These are phyloP conservation scores for Bonia amplexicaulis DNA, from an alignment of 176 grass and related monocot species.

Conservation along the genomic window DNA sequence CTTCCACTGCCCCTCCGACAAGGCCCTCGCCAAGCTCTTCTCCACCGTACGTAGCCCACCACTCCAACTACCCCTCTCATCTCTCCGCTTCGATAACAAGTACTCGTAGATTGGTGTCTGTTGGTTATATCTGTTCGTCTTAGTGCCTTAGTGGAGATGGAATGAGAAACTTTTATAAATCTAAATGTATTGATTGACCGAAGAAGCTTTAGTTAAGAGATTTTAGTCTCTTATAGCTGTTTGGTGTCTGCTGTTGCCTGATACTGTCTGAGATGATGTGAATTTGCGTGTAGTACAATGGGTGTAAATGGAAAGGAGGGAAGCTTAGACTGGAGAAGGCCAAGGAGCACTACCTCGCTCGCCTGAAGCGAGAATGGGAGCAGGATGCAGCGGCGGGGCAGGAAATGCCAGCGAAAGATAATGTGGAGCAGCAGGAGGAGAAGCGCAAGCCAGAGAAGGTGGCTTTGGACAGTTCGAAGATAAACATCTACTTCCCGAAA, in stretches of 20 bases:
- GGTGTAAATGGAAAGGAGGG: constrained; percentile 95
- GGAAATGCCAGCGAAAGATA: constrained; percentile 7
- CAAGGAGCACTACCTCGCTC: constrained; percentile 81
- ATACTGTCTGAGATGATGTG: neutral
- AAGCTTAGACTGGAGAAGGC: constrained; percentile 81
- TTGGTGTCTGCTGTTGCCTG: neutral
- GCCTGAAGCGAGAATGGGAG: constrained; percentile 72
- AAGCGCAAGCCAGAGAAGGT: constrained; percentile 20
- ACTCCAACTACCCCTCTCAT: neutral
- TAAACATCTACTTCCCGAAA: constrained; percentile 82
- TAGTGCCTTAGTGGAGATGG: neutral
- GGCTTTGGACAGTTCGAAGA: constrained; percentile 39
- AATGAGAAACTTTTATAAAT: neutral
- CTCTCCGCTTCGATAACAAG: neutral
- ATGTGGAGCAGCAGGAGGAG: constrained; percentile 27
- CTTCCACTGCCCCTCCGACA: constrained; percentile 72
- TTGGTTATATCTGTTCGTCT: neutral
- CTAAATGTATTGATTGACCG: neutral
- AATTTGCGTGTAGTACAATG: constrained; percentile 71
- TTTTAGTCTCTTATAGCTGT: neutral
- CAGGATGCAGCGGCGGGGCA: constrained; percentile 33
- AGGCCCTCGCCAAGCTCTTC: constrained; percentile 73
- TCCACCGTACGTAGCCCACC: constrained; percentile 41
- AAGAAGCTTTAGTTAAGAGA: neutral
- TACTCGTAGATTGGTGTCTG: neutral